phyloP scores from a whole-genome alignment of 768 basidiomycete species.

The Daedaleopsis nitida region DNA sequence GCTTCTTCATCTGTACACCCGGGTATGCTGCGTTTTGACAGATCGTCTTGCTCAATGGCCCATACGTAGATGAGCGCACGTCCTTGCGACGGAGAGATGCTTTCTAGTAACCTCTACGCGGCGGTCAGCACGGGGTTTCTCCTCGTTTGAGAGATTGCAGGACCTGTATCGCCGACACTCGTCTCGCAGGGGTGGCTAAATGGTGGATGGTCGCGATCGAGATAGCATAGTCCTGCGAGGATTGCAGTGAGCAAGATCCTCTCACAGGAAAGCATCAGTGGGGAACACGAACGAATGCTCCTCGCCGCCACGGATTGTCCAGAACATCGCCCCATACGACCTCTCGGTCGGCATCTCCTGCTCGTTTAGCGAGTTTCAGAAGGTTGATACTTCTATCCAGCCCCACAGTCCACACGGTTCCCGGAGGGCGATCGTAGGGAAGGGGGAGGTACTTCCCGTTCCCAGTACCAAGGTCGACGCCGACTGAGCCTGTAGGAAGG shows the following conservation, averaged over 20 bases:
- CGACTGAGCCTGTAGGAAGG: conserved; percentile 77
- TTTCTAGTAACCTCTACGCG: conserved; percentile 59
- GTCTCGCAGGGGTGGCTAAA: conserved; percentile 76
- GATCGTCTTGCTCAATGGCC: conserved; percentile 91
- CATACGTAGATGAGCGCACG: conserved; percentile 93
- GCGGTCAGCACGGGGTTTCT: background rate
- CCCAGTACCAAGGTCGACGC: conserved; percentile 93
- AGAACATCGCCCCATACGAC: conserved; percentile 83
- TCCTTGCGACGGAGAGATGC: conserved; percentile 68
- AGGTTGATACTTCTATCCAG: conserved; percentile 83
- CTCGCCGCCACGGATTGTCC: conserved; percentile 70
- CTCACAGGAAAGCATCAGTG: background rate
- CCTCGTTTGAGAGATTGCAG: conserved; percentile 6
- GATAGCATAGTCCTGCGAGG: conserved; percentile 87
- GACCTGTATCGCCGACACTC: conserved; percentile 76
- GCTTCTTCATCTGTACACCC: conserved; percentile 24
- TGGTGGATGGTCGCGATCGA: conserved; percentile 99
- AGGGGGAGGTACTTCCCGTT: conserved; percentile 96
- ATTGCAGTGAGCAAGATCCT: conserved; percentile 2
- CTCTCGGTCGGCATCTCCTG: conserved; percentile 60
- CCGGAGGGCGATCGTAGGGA: conserved; percentile 56
- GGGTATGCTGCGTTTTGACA: conserved; percentile 74
- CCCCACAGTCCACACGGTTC: conserved; percentile 72
- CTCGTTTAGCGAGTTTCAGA: conserved; percentile 70
- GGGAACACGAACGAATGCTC: conserved; percentile 68